A percentile compares a stretch with the other conserved stretches of the same genome.
These are phyloP conservation scores for Debaryomyces tyrocola DNA, from an alignment of 805 yeast genomes.

Conservation along the genomic window DNA sequence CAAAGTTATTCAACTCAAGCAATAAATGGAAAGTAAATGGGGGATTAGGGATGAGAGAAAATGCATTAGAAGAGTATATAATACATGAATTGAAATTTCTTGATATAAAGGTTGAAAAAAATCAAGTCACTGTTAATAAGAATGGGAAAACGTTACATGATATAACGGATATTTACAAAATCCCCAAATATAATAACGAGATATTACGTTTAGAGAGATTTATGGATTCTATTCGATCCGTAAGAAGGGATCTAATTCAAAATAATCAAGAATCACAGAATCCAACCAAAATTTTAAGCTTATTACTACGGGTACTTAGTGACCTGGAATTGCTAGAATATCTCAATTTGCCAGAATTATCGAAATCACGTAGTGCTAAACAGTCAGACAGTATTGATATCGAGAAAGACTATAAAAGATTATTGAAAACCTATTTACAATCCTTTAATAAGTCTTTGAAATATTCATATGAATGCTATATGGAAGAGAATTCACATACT, in stretches of 20 bases:
- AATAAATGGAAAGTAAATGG: background rate
- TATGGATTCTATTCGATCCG: conserved; percentile 12
- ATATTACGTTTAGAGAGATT: background rate
- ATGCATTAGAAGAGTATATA: conserved; percentile 21
- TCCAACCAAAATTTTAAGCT: conserved; percentile 36
- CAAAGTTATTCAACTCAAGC: conserved; percentile 27
- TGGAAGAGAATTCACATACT: background rate
- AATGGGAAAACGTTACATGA: background rate
- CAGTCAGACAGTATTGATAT: background rate
- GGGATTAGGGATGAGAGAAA: background rate
- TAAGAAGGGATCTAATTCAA: conserved; percentile 13
- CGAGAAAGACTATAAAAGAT: conserved; percentile 6
- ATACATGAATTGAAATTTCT: conserved; percentile 14
- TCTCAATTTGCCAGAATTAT: conserved; percentile 13
- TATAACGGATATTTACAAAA: conserved; percentile 7
- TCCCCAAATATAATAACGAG: conserved; percentile 5
- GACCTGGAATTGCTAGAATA: conserved; percentile 33
- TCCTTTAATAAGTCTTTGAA: conserved; percentile 22
- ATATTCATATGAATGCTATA: conserved; percentile 13
- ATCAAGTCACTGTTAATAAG: background rate
- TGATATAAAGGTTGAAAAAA: background rate
- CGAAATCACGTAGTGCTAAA: background rate
- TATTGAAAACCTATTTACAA: conserved; percentile 12
- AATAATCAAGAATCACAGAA: conserved; percentile 9
- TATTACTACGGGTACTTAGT: conserved; percentile 29